Conservation (phyloP, 2,329 filamentous ascomycete species). For the Aureobasidium zeae region DNA sequence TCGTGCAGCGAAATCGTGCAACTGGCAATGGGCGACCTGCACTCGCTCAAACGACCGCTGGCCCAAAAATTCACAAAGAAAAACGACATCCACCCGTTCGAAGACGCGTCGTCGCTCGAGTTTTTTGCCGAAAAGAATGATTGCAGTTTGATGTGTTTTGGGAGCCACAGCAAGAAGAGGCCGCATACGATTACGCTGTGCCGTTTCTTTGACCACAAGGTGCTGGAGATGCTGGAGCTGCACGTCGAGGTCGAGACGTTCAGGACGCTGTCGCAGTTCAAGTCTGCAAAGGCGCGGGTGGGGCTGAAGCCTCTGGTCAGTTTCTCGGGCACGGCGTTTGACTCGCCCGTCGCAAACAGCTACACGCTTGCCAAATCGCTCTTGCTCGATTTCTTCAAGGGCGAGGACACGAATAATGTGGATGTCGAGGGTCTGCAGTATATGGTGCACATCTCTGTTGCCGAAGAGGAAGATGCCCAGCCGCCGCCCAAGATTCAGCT, state of each 20-base stretch:
- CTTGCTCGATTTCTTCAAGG: constrained; percentile 84
- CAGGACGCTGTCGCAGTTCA: constrained; percentile 64
- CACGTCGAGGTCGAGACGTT: constrained; percentile 67
- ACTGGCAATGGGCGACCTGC: constrained; percentile 75
- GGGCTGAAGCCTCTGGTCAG: constrained; percentile 82
- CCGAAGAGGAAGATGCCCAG: constrained; percentile 41
- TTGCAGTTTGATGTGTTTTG: constrained; percentile 74
- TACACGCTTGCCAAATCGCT: constrained; percentile 83
- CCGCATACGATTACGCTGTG: constrained; percentile 78
- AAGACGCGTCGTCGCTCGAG: constrained; percentile 76
- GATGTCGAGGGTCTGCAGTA: constrained; percentile 95
- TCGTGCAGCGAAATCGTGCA: constrained; percentile 74
- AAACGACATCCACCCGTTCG: constrained; percentile 90
- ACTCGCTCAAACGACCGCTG: constrained; percentile 73
- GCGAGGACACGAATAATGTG: constrained; percentile 67
- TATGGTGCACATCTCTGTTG: constrained; percentile 70
- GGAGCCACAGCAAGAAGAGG: constrained; percentile 84
- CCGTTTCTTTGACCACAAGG: constrained; percentile 74
- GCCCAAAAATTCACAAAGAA: constrained; percentile 94
- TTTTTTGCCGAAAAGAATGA: constrained; percentile 98
- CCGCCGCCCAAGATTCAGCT: constrained; percentile 47
- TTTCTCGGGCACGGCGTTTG: constrained; percentile 84
- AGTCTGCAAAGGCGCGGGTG: constrained; percentile 52
- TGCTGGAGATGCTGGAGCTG: constrained; percentile 92
- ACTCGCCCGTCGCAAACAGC: constrained; percentile 66